Percentiles rank a stretch among this genome's conserved stretches.
Evolutionary conservation across 1,284 basidiomycete genomes (phyloP).

Genomic region (Leccinum pachyderme): DNA sequence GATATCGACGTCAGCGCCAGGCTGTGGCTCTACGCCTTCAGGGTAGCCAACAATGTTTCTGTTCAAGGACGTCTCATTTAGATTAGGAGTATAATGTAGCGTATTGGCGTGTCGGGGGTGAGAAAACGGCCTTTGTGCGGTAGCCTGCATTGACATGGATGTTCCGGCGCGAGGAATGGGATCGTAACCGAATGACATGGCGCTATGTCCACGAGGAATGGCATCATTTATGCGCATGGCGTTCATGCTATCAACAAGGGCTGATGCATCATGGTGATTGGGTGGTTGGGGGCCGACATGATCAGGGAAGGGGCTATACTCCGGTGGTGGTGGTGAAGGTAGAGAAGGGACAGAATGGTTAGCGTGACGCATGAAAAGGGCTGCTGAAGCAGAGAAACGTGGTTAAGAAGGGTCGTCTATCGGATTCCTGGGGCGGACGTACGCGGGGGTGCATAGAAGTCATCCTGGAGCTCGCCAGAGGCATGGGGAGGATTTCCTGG

Average conservation of each 20-base stretch:
- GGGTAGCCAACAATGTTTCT: constrained; percentile 17
- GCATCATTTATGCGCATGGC: constrained; percentile 28
- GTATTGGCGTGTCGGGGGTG: constrained; percentile 28
- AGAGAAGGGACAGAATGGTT: constrained; percentile 31
- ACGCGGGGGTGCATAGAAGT: constrained; percentile 22
- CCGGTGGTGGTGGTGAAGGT: constrained; percentile 21
- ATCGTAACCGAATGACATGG: constrained; percentile 23
- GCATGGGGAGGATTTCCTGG: constrained; percentile 6
- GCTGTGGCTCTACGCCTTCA: constrained; percentile 15
- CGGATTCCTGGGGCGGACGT: constrained; percentile 9
- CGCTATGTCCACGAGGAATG: constrained; percentile 21
- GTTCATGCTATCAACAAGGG: constrained; percentile 29
- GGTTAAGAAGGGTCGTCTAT: constrained; percentile 5
- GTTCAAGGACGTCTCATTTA: constrained; percentile 18
- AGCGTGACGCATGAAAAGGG: constrained; percentile 24
- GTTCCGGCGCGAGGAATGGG: constrained; percentile 33
- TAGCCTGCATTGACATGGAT: constrained; percentile 33
- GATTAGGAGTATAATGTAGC: constrained; percentile 19
- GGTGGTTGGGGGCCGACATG: constrained; percentile 14
- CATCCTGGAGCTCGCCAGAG: constrained; percentile 11
- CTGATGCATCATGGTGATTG: constrained; percentile 19
- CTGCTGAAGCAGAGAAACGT: constrained; percentile 15
- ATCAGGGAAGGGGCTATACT: constrained; percentile 24
- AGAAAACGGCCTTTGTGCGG: constrained; percentile 17
- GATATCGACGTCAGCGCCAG: constrained; percentile 23